Base-by-base conservation (phyloP, 1,284 basidiomycete species). In the Rhodotorula sp. region DNA sequence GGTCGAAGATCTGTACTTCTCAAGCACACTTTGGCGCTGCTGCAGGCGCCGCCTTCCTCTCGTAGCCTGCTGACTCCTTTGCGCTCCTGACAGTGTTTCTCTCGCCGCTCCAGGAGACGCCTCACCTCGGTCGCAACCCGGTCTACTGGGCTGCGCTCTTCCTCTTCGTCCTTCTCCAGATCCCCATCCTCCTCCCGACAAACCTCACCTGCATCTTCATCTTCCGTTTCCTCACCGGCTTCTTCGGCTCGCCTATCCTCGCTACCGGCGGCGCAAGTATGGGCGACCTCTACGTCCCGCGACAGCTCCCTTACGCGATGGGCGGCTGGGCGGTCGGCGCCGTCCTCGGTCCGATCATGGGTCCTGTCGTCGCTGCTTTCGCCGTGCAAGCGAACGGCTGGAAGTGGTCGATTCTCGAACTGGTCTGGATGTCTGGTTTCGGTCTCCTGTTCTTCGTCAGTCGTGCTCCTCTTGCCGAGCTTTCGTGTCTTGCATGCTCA, bases 351-450 rank as follows among this genome's bases (percentile, higher is more conserved):
- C 73, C 71, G 53, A 56, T 61, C 22, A 47, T 65, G 0, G 52
- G 56, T 28, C 56, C 68, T 7, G 72, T 69, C 56, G 48, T 68
- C 34, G 77, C 72, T 3, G 72, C 72, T 13, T 77, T 74, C 50
- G 76, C 78, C 1, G 78, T 72, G 4, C 69, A 76, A 63, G 59
- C 64, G 26, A 71, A 75, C 4, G 76, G 76, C 0, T 81, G 80
- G 80, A 64, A 75, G 5, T 81, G 80, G 80, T 73, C 78, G 1
- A 73, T 78, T 46, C 75, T 59, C 64, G 73, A 74, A 70, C 68
- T 79, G 20, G 59, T 79, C 11, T 77, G 75, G 74, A 62, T 79
- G 62, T 64, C 67, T 26, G 73, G 72, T 13, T 69, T 70, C 53
- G 68, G 72, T 0, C 63, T 75, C 37, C 46, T 75, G 55, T 40